Base-by-base conservation (phyloP, 75 land plant genomes). In the Ceratopteris richardii region DNA sequence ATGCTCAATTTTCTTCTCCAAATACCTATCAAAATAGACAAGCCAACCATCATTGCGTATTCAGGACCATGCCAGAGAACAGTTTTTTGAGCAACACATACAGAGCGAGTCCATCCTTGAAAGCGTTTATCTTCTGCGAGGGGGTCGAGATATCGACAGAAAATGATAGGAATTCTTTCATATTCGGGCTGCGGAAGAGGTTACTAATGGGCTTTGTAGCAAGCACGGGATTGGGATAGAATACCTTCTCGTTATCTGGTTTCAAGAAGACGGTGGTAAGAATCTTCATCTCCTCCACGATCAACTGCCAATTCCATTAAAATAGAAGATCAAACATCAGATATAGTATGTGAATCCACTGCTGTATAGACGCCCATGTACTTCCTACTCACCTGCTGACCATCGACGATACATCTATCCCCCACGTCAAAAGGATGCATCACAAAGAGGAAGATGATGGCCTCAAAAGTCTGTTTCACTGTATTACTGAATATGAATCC, bases 401-500 rank as follows among this genome's bases (percentile, higher is more conserved):
- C n/a, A n/a, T n/a, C n/a, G n/a, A n/a, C n/a, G n/a, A n/a, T n/a
- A n/a, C n/a, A n/a, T n/a, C n/a, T n/a, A n/a, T n/a, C n/a, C n/a
- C n/a, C n/a, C n/a, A n/a, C n/a, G n/a, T n/a, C n/a, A n/a, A n/a
- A n/a, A n/a, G n/a, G n/a, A n/a, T n/a, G n/a, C n/a, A n/a, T n/a
- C n/a, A n/a, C n/a, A n/a, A n/a, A n/a, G n/a, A n/a, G n/a, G n/a
- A n/a, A n/a, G n/a, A n/a, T n/a, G n/a, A n/a, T n/a, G n/a, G n/a
- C n/a, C n/a, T n/a, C n/a, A 67, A 82, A 82, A 26, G 71, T 65
- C 18, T 69, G 73, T 69, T 78, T 82, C 77, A 80, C 77, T 23
- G 85, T 82, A 57, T 77, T 78, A 25, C 81, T 75, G 64, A 82
- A 82, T 54, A 82, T 64, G 64, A 82, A 82, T 6, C 60, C 76